Evolutionary conservation across 2,329 filamentous ascomycete species (phyloP).

Genomic region (Penicillium sp.): DNA sequence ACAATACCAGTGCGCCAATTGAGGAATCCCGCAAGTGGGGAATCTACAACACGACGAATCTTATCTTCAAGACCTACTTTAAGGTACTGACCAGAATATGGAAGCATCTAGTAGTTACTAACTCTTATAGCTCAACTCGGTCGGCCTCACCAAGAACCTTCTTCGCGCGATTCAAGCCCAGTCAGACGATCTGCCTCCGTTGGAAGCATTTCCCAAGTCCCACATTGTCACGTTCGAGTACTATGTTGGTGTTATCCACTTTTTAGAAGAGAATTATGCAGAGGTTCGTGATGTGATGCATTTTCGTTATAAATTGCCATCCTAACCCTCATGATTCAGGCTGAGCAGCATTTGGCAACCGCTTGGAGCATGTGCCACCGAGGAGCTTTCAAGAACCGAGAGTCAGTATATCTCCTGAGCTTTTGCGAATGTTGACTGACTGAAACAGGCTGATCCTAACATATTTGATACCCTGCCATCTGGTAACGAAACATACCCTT

Average conservation of each 20-base stretch:
- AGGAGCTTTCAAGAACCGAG: conserved; percentile 67
- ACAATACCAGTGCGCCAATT: conserved; percentile 60
- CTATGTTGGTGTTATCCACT: conserved; percentile 88
- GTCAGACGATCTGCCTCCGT: conserved; percentile 69
- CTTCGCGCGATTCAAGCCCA: conserved; percentile 76
- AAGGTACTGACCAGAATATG: conserved; percentile 47
- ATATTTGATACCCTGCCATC: conserved; percentile 88
- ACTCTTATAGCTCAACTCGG: conserved; percentile 64
- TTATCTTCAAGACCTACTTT: conserved; percentile 98
- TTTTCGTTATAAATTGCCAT: neutral
- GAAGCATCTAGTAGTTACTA: neutral
- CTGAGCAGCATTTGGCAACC: conserved; percentile 71
- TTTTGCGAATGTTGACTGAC: conserved; percentile 1
- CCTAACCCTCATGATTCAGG: conserved; percentile 44
- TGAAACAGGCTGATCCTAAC: conserved; percentile 72
- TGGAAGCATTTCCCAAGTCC: conserved; percentile 76
- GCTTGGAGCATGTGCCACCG: conserved; percentile 79
- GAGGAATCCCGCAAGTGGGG: conserved; percentile 96
- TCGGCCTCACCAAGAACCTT: conserved; percentile 84
- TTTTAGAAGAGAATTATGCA: conserved; percentile 87
- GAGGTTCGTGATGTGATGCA: conserved; percentile 49
- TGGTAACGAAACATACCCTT: conserved; percentile 80
- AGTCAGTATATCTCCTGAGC: conserved; percentile 51
- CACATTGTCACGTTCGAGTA: conserved; percentile 96
- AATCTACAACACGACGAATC: conserved; percentile 88